Conservation (phyloP, 1,284 basidiomycete genomes). For the Trametes versicolor region DNA sequence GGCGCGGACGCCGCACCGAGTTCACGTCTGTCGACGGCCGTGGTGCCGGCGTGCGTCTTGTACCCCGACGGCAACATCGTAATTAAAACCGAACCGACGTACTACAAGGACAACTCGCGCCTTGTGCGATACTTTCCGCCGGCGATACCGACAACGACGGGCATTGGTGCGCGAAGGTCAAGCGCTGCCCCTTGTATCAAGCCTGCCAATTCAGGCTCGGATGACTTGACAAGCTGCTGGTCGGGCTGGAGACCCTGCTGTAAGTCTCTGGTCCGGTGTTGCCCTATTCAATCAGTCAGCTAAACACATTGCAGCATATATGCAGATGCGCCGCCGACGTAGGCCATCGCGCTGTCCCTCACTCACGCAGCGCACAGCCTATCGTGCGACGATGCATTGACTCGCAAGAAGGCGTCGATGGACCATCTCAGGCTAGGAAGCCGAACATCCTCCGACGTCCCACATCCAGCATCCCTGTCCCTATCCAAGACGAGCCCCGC, state of each 20-base stretch:
- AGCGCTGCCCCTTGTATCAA: slow-evolving; percentile 10
- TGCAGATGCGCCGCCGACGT: neutral
- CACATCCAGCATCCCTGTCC: no score
- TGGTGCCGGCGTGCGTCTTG: neutral
- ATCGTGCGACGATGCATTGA: slow-evolving; percentile 1
- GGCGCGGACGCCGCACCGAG: no score
- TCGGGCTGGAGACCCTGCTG: slow-evolving; percentile 2
- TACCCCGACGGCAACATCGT: slow-evolving; percentile 18
- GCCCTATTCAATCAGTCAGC: neutral
- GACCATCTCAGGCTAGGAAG: slow-evolving; percentile 3
- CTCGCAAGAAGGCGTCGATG: neutral
- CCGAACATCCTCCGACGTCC: neutral
- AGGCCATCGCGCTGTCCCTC: neutral
- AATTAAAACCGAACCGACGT: neutral
- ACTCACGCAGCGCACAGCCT: slow-evolving; percentile 5
- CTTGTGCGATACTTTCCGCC: slow-evolving; percentile 5
- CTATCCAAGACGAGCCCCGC: neutral
- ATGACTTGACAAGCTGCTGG: slow-evolving; percentile 3
- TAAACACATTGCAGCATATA: neutral
- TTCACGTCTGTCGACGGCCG: neutral
- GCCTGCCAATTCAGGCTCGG: neutral
- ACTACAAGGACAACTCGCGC: slow-evolving; percentile 8
- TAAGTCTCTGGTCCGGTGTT: neutral
- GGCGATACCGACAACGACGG: neutral
- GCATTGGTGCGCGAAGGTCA: neutral